phyloP scores from a whole-genome alignment of 192 early-diverging fungal genomes.

The Chytriomyces sp. region DNA sequence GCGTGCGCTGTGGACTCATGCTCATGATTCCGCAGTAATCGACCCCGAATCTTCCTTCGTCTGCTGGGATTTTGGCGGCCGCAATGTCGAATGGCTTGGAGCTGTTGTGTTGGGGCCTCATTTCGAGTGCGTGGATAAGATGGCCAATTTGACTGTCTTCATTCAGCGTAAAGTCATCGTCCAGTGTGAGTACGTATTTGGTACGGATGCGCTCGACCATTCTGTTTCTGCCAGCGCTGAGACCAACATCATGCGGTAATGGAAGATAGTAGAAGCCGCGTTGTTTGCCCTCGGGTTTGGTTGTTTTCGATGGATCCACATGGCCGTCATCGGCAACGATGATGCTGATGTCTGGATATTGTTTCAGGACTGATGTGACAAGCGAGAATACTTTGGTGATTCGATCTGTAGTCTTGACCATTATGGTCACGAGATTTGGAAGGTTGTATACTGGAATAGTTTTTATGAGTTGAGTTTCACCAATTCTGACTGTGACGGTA shows the following conservation, averaged over 20 bases:
- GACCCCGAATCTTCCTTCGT: conserved; percentile 40
- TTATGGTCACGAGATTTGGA: conserved; percentile 37
- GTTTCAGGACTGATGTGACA: conserved; percentile 17
- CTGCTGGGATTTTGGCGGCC: conserved; percentile 42
- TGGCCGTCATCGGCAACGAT: conserved; percentile 43
- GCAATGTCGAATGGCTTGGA: conserved; percentile 38
- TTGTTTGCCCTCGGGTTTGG: conserved; percentile 30
- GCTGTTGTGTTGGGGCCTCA: neutral
- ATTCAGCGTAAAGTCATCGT: conserved; percentile 43
- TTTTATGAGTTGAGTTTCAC: neutral
- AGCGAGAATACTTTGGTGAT: conserved; percentile 42
- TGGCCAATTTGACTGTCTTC: conserved; percentile 10
- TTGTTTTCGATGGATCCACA: conserved; percentile 16
- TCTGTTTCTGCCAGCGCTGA: conserved; percentile 44
- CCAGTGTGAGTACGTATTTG: conserved; percentile 40
- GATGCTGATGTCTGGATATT: conserved; percentile 43
- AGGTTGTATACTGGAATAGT: conserved; percentile 42
- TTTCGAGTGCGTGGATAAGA: conserved; percentile 43
- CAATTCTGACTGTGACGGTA: conserved; percentile 8
- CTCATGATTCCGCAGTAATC: conserved; percentile 45
- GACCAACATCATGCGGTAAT: conserved; percentile 40
- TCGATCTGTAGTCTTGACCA: conserved; percentile 41
- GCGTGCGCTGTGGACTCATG: neutral
- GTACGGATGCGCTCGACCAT: conserved; percentile 43
- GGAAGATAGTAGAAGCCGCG: conserved; percentile 44